Percentiles rank a stretch among this genome's conserved stretches.
phyloP scores from a whole-genome alignment of 495 filamentous ascomycete genomes.

The Rhypophila decipiens region DNA sequence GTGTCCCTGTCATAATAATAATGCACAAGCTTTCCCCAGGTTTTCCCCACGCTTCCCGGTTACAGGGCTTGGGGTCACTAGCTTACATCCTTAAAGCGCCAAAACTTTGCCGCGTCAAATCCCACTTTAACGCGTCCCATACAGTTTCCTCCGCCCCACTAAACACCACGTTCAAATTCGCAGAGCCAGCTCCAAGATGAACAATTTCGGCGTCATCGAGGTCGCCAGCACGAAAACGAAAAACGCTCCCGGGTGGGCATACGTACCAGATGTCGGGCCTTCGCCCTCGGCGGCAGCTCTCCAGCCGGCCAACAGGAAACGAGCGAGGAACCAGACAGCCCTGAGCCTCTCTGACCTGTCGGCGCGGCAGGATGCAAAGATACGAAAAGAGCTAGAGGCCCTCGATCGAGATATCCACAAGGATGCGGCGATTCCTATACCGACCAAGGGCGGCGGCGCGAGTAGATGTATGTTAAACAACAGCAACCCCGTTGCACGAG shows the following conservation, averaged over 20 bases:
- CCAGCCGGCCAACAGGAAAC: constrained; percentile 49
- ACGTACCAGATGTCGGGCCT: constrained; percentile 70
- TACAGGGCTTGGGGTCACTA: background rate
- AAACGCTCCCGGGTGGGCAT: constrained; percentile 77
- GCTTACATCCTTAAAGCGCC: background rate
- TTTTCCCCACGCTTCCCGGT: background rate
- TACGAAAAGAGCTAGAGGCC: constrained; percentile 67
- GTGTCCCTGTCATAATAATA: no score
- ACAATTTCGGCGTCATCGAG: constrained; percentile 63
- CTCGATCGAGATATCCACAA: constrained; percentile 73
- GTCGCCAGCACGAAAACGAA: constrained; percentile 61
- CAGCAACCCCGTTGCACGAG: no score
- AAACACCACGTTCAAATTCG: background rate
- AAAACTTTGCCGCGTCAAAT: background rate
- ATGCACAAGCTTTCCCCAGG: no score
- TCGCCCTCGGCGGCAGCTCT: constrained; percentile 49
- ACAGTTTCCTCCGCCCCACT: background rate
- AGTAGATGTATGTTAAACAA: constrained; percentile 21
- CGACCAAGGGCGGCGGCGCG: constrained; percentile 28
- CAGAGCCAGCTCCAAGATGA: constrained; percentile 33
- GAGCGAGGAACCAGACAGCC: constrained; percentile 53
- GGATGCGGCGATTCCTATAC: constrained; percentile 64
- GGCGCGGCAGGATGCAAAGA: constrained; percentile 65
- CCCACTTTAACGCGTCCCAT: background rate
- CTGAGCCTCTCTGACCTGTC: constrained; percentile 57